Base-by-base conservation (phyloP, 139 green algal species). In the Volvox reticuliferus region DNA sequence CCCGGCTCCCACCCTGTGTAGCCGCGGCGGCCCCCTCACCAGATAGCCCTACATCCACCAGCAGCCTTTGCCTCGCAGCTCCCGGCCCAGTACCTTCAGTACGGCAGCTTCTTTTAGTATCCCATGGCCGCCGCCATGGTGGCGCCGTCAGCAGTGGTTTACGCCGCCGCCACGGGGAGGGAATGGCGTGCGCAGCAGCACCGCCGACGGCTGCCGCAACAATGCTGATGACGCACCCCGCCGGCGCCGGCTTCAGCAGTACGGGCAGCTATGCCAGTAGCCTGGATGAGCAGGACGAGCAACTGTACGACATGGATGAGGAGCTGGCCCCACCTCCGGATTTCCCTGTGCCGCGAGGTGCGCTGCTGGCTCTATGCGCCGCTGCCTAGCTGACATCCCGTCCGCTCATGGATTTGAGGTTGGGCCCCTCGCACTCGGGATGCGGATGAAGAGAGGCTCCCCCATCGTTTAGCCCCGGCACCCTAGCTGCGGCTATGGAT, bases 251-350 rank as follows among this genome's bases (percentile, higher is more conserved):
- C 83, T 89, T 80, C 83, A 80, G 36, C 67, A 71, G 33, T 14
- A 88, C 83, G 26, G 83, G 83, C 83, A 89, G 83, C 68, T 89
- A 89, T 35, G 83, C 67, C 83, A 81, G 67, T 37, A 76, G 67
- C 24, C 2, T 86, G 79, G 83, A 89, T 24, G 83, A 89, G 83
- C 33, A 88, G 65, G 82, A 79, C 63, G 82, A 65, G 63, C 63
- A 19, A 32, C 17, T 63, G 63, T 24, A 44, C n/a, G 83, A 81
- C 68, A 30, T 50, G 26, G 83, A 89, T 0, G 83, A 89, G 67
- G 67, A 81, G 16, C 69, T 80, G 67, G 35, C 24, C 36, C 36
- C 36, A 37, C 68, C 83, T 0, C 35, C 36, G 26, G 83, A 89
- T 28, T 89, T 89, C 68, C 83, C 83, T 68, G 19, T 89, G 20